Evolutionary conservation across 2,329 filamentous ascomycete species (phyloP).

Genomic region (Exophiala alcalophila): DNA sequence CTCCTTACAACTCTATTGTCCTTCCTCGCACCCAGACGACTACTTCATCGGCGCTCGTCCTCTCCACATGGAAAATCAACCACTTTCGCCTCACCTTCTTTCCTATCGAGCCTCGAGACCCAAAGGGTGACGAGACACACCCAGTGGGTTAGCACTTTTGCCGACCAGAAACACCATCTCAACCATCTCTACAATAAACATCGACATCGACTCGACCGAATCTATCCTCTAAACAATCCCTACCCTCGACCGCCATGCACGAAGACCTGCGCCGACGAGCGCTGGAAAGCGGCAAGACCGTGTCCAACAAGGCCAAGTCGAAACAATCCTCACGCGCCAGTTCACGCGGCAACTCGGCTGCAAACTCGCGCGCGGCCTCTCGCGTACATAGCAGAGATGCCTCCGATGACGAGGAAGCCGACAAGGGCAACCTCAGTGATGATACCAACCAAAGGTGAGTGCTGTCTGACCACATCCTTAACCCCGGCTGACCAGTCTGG

Average conservation of each 20-base stretch:
- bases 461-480: conserved; percentile 5
- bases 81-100: conserved; percentile 18
- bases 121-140: conserved; percentile 21
- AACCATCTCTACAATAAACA: too few relatives aligned
- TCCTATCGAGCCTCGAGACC: conserved; percentile 23
- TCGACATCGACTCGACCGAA: too few relatives aligned
- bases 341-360: conserved; percentile 53
- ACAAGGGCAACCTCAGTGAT: conserved; percentile 52
- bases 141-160: too few relatives aligned
- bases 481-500: conserved; percentile 1
- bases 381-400: conserved; percentile 53
- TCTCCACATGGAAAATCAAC: conserved; percentile 27
- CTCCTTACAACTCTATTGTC: too few relatives aligned
- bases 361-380: conserved; percentile 53
- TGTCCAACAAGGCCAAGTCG: conserved; percentile 57
- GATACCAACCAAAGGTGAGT: conserved; percentile 57
- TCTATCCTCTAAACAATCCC: too few relatives aligned
- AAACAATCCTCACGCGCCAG: conserved; percentile 52
- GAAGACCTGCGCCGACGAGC: conserved; percentile 54
- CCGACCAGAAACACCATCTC: too few relatives aligned
- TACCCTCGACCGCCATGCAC: conserved; percentile 46
- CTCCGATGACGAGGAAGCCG: conserved; percentile 58
- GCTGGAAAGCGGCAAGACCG: conserved; percentile 63
- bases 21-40: too few relatives aligned
- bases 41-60: conserved; percentile 2